phyloP scores from a whole-genome alignment of 352 stramenopile species.

The Thraustochytrium sp. region DNA sequence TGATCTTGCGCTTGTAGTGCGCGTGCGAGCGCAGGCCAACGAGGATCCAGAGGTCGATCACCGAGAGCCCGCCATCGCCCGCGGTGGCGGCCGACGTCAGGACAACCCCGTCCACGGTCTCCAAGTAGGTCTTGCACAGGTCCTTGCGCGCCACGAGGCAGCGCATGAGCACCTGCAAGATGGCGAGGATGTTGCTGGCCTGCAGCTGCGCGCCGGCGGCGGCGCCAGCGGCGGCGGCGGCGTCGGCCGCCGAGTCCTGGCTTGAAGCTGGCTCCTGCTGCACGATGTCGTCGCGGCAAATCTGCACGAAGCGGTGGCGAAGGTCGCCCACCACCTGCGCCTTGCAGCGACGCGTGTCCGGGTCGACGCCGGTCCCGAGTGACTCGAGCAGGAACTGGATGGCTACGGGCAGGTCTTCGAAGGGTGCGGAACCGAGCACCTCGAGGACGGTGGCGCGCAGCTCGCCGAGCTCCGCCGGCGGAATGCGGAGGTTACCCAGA shows the following conservation, averaged over 20 bases:
- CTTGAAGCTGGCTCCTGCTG: background rate
- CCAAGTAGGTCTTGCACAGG: constrained; percentile 5
- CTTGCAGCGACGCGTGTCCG: background rate
- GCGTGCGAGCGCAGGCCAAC: background rate
- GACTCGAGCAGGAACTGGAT: constrained; percentile 38
- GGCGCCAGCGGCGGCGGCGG: background rate
- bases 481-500: constrained; percentile 17
- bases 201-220: background rate
- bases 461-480: background rate
- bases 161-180: background rate
- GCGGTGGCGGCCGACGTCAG: too few relatives aligned
- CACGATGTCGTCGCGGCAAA: background rate
- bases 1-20: background rate
- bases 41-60: constrained; percentile 25
- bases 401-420: constrained; percentile 17
- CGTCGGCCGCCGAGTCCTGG: background rate
- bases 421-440: background rate
- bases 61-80: background rate
- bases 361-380: background rate
- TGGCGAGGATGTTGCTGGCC: constrained; percentile 20
- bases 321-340: background rate
- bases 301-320: background rate
- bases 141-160: constrained; percentile 20
- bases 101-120: background rate
- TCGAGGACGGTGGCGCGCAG: background rate